A percentile compares a stretch with the other conserved stretches of the same genome.
phyloP scores from a whole-genome alignment of 306 rosid species.

The Pterocarpus macrocarpus region DNA sequence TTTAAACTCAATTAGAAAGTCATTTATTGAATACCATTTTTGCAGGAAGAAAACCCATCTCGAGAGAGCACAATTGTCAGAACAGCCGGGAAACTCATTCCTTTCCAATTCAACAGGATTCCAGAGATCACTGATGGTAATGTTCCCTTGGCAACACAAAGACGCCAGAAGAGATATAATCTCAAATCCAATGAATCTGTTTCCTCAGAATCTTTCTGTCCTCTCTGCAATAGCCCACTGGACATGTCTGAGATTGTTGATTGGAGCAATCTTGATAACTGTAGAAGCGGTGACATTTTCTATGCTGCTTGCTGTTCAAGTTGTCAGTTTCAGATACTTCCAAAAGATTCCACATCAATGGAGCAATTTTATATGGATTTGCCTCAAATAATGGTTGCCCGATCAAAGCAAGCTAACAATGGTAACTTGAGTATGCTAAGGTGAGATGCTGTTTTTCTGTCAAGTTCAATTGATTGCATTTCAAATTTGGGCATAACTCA shows the following conservation, averaged over 20 bases:
- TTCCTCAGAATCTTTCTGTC: slow-evolving; percentile 83
- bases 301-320: slow-evolving; percentile 72
- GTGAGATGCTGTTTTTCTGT: slow-evolving; percentile 59
- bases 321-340: slow-evolving; percentile 91
- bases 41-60: slow-evolving; percentile 93
- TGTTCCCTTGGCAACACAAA: slow-evolving; percentile 77
- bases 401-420: slow-evolving; percentile 59
- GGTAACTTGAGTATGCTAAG: slow-evolving; percentile 56
- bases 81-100: slow-evolving; percentile 95
- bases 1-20: background rate
- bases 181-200: slow-evolving; percentile 73
- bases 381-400: slow-evolving; percentile 64
- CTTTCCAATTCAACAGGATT: slow-evolving; percentile 88
- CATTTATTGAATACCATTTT: slow-evolving; percentile 19
- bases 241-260: slow-evolving; percentile 71
- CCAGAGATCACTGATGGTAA: slow-evolving; percentile 72
- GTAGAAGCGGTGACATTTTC: slow-evolving; percentile 52
- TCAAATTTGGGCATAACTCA: slow-evolving; percentile 31
- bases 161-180: slow-evolving; percentile 91
- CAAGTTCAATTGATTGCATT: slow-evolving; percentile 22
- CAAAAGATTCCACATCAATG: slow-evolving; percentile 58
- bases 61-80: slow-evolving; percentile 92
- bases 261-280: slow-evolving; percentile 45
- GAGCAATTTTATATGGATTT: slow-evolving; percentile 64
- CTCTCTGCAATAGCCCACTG: slow-evolving; percentile 83